Percentiles rank a stretch among this genome's conserved stretches.
phyloP scores from a whole-genome alignment of 345 rosid species.

The Populus deltoides region DNA sequence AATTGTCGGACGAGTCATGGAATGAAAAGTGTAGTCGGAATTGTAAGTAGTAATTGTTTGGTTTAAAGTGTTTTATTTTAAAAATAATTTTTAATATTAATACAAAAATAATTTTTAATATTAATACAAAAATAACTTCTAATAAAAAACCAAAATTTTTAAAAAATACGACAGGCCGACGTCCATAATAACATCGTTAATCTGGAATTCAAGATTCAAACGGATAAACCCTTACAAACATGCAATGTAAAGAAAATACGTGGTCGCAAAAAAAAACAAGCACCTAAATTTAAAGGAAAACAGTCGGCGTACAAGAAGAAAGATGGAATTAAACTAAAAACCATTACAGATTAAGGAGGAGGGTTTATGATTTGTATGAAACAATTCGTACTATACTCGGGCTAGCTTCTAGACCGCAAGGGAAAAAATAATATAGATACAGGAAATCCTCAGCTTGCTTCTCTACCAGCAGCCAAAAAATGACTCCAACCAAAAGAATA shows the following conservation, averaged over 20 bases:
- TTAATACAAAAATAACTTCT: no score
- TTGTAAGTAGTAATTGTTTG: no score
- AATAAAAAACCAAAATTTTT: no score
- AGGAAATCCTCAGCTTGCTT: slow-evolving; percentile 35
- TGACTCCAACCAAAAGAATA: slow-evolving; percentile 32
- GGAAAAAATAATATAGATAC: slow-evolving; percentile 28
- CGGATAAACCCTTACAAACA: neutral
- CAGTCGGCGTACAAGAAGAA: neutral
- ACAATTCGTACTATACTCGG: slow-evolving; percentile 12
- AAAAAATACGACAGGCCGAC: no score
- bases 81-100: no score
- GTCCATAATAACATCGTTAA: no score
- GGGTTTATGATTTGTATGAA: slow-evolving; percentile 2
- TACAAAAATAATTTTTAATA: no score
- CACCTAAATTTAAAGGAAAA: neutral
- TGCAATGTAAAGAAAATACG: neutral
- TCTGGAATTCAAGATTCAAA: neutral
- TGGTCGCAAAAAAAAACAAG: neutral
- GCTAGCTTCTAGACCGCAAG: slow-evolving; percentile 25
- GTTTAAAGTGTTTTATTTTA: no score
- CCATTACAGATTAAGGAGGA: slow-evolving; percentile 4
- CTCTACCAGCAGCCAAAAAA: slow-evolving; percentile 33
- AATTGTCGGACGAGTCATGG: neutral
- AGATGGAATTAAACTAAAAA: neutral
- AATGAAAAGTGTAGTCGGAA: no score